phyloP scores from a whole-genome alignment of 352 stramenopile species.

The Pythium aristosporum region DNA sequence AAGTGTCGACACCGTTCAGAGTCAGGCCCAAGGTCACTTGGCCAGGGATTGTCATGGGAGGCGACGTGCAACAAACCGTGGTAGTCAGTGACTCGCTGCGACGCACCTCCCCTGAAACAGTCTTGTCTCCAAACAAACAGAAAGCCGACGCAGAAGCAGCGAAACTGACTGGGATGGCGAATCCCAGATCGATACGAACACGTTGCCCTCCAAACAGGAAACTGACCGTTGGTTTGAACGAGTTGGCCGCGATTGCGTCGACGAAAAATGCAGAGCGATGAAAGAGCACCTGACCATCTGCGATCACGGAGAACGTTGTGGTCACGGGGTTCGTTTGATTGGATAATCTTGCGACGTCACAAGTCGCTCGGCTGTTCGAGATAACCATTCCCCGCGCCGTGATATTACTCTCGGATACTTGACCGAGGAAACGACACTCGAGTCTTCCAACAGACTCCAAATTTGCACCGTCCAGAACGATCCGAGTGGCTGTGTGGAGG shows the following conservation, averaged over 20 bases:
- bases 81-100: not conserved
- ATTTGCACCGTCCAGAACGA: conserved; percentile 16
- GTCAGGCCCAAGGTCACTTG: conserved; percentile 7
- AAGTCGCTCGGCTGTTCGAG: conserved; percentile 9
- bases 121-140: conserved; percentile 4
- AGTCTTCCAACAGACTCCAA: conserved; percentile 11
- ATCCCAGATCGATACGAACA: conserved; percentile 3
- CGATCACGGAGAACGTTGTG: not conserved
- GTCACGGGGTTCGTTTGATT: not conserved
- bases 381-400: conserved; percentile 5
- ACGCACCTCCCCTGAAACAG: not conserved
- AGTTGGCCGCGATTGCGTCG: not conserved
- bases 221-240: not conserved
- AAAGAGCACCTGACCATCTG: conserved; percentile 6
- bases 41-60: not conserved
- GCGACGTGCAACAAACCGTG: conserved; percentile 3
- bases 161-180: not conserved
- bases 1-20: conserved; percentile 20
- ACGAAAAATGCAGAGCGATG: conserved; percentile 11
- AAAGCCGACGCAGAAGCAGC: not conserved
- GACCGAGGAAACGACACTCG: conserved; percentile 13
- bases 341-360: conserved; percentile 9
- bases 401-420: not conserved
- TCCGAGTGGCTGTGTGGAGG: conserved; percentile 19
- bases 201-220: conserved; percentile 18